Conservation (phyloP, 331 rosid species). For the Prunus yedoensis region DNA sequence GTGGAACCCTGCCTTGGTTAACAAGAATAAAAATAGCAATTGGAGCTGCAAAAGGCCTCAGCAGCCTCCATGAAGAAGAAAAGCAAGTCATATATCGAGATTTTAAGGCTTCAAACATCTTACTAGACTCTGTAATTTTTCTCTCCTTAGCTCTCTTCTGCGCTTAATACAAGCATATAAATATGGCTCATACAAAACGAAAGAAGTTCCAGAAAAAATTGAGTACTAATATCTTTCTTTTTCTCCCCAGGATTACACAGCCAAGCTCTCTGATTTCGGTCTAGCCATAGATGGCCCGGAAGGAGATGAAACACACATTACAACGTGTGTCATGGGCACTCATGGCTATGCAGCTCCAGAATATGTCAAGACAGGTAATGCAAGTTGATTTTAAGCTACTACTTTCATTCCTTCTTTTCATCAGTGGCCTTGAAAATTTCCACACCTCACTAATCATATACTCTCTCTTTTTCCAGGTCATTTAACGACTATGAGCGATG, state of each 20-base stretch:
- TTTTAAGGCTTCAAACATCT: constrained; percentile 83
- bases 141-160: not conserved
- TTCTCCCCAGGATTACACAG: constrained; percentile 58
- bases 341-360: constrained; percentile 98
- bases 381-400: not conserved
- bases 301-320: constrained; percentile 60
- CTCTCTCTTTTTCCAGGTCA: constrained; percentile 46
- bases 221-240: not conserved
- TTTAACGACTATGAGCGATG: constrained; percentile 82
- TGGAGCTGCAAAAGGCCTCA: constrained; percentile 93
- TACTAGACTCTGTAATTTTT: constrained; percentile 58
- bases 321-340: constrained; percentile 85
- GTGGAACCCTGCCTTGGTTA: constrained; percentile 86
- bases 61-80: constrained; percentile 86
- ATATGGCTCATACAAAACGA: not conserved
- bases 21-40: constrained; percentile 79
- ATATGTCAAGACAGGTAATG: constrained; percentile 73
- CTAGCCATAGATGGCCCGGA: constrained; percentile 83
- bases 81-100: constrained; percentile 84
- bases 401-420: too few relatives aligned
- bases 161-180: not conserved
- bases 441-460: not conserved
- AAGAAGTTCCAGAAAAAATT: not conserved
- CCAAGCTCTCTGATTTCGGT: constrained; percentile 92
- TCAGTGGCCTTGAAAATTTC: not conserved